Evolutionary conservation across 2,329 filamentous ascomycete species (phyloP), one percentile per base, ranked within the genome.

Genomic region (Xylariaceae sp.): DNA sequence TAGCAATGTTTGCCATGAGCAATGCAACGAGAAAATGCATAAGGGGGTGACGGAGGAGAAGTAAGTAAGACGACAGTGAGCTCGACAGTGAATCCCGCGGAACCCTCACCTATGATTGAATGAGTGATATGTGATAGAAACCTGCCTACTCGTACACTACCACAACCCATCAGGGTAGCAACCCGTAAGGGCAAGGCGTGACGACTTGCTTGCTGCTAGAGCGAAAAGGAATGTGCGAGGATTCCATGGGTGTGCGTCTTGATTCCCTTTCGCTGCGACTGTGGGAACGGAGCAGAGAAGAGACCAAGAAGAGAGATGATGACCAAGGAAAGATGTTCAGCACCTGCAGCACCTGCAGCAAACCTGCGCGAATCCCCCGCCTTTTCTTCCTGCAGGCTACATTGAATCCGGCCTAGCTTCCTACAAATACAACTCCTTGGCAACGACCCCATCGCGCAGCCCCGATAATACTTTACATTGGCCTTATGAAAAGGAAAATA

Each of bases 361-460:
- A 64, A 57, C 62, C 67, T 64, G 64, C 68, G 69, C 64, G 58
- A 69, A 64, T 64, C 62, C 68, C 68, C 68, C 68, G 65, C 67
- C 68, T 67, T 23, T 66, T 64, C 52, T 63, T 50, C 58, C 66
- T 60, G 69, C 69, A 68, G 67, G 68, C 66, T 63, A 58, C 63
- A 63, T 69, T 63, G 62, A 58, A 67, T 68, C 56, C 61, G 66
- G 69, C 55, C 64, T 70, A 70, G 69, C 65, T 64, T 63, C 57
- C 51, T 63, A 60, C 54, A 59, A 23, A 23, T 39, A 9, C 37
- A 9, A 39, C 37, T 4, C 37, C 61, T 62, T 60, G 65, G 62
- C 64, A 56, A 23, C 23, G 23, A 23, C 23, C 23, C 60, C 54
- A 58, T 61, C 51, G 63, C 58, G 23, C 42, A 58, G 58, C 62